These are phyloP conservation scores for Epichloe aotearoae DNA, from an alignment of 2,329 filamentous ascomycete species.

Conservation along the genomic window DNA sequence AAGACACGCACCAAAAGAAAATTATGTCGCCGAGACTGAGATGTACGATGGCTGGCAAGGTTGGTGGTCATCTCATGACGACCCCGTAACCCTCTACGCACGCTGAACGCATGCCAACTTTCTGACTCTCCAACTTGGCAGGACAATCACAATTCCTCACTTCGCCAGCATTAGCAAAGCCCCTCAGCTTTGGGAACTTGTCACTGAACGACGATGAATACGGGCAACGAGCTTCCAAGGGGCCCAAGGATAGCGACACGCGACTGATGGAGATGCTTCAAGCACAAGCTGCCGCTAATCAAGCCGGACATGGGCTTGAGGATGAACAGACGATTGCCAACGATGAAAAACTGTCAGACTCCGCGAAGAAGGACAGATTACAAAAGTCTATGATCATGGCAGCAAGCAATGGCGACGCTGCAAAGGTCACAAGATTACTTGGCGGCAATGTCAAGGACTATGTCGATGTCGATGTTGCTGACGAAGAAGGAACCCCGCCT, in stretches of 20 bases:
- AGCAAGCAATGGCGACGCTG: slow-evolving; percentile 86
- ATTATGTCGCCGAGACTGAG: slow-evolving; percentile 69
- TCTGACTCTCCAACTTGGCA: slow-evolving; percentile 26
- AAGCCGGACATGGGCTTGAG: slow-evolving; percentile 56
- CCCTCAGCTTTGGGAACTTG: slow-evolving; percentile 69
- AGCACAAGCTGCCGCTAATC: slow-evolving; percentile 74
- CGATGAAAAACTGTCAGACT: slow-evolving; percentile 58
- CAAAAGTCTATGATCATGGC: slow-evolving; percentile 90
- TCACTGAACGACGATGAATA: slow-evolving; percentile 71
- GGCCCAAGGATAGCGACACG: slow-evolving; percentile 62
- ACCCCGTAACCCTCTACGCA: background rate
- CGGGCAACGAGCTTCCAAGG: slow-evolving; percentile 43
- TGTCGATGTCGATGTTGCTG: slow-evolving; percentile 74
- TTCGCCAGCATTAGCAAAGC: slow-evolving; percentile 70
- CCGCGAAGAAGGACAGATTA: slow-evolving; percentile 66
- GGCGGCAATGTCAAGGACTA: slow-evolving; percentile 59
- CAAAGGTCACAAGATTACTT: slow-evolving; percentile 64
- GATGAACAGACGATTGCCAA: slow-evolving; percentile 69
- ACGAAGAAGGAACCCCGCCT: slow-evolving; percentile 92
- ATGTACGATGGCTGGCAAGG: slow-evolving; percentile 99
- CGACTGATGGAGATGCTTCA: slow-evolving; percentile 93
- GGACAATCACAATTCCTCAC: slow-evolving; percentile 94
- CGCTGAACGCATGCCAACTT: background rate
- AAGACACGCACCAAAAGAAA: slow-evolving; percentile 48
- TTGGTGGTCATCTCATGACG: slow-evolving; percentile 15